Base-by-base conservation (phyloP, 1,139 yeast genomes). In the Diutina scorzettiae region DNA sequence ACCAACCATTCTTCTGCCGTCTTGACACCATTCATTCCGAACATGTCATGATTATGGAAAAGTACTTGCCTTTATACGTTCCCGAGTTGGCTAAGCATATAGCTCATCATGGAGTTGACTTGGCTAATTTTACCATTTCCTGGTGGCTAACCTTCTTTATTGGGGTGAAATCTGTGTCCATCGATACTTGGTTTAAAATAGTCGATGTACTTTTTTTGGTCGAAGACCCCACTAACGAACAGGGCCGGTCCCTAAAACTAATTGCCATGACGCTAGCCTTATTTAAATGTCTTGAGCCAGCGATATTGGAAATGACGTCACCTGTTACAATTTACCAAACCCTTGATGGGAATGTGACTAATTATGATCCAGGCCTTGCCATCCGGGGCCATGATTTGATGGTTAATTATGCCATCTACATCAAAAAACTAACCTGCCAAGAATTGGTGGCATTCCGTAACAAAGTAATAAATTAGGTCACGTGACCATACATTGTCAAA, bases 61-160 rank as follows among this genome's bases (percentile, higher is more conserved):
- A 43, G 2, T 55, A 53, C 20, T 54, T 67, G 42, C 48, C 54
- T 8, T 48, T 48, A 16, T 49, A 54, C 5, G 47, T 73, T 31
- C 78, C 80, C 0, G 55, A 59, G 23, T 52, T 76, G 11, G 50
- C 55, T 33, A 50, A 45, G 1, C 77, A 73, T 48, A 60, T 73
- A 40, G n/a, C 44, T 3, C 42, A 44, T 0, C 51, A 64, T 5
- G 60, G 60, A 2, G 66, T 76, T 21, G 76, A 74, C 43, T 53
- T 73, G 3, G 78, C 73, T 42, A 65, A 73, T 16, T 65, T 76
- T 23, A 68, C 78, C 7, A 66, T 75, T 55, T 72, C 73, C 47
- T 76, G 82, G 82, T 75, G 78, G 63, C 58, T 76, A 16, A 66
- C 76, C 9, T 56, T 77, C 36, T 76, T 75, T 52, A 71, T 77